phyloP scores from a whole-genome alignment of 192 early-diverging fungal genomes.

The Gamsiella multidivaricata region DNA sequence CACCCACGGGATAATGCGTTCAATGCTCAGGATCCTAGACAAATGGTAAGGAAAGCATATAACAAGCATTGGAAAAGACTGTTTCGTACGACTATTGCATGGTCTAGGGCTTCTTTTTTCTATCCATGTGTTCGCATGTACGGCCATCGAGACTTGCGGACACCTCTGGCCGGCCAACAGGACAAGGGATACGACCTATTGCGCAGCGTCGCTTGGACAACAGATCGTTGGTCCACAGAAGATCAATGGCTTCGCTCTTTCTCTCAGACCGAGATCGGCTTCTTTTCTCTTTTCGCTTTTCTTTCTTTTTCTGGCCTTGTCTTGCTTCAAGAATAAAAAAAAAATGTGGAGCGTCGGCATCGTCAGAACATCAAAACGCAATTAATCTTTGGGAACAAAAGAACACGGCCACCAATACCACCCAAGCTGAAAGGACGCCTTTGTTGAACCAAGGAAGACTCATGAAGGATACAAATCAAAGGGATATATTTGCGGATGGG shows the following conservation, averaged over 20 bases:
- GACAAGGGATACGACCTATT: not conserved
- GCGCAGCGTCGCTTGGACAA: not conserved
- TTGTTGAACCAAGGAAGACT: not conserved
- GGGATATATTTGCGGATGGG: too few relatives aligned
- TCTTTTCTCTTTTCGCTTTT: not conserved
- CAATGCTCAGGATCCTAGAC: conserved; percentile 12
- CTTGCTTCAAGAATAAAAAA: conserved; percentile 30
- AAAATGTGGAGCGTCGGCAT: conserved; percentile 21
- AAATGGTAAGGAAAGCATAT: conserved; percentile 28
- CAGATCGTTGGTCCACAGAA: too few relatives aligned
- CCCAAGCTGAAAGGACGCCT: not conserved
- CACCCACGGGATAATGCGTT: conserved; percentile 7
- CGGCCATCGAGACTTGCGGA: not conserved
- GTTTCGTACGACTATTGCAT: too few relatives aligned
- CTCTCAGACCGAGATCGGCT: too few relatives aligned
- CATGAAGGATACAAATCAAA: too few relatives aligned
- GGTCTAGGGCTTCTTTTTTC: not conserved
- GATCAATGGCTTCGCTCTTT: too few relatives aligned
- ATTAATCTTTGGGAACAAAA: not conserved
- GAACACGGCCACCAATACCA: not conserved
- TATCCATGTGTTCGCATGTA: not conserved
- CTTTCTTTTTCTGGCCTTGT: conserved; percentile 1
- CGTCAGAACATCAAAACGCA: not conserved
- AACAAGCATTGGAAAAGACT: too few relatives aligned
- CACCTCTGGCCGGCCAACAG: not conserved